These are phyloP conservation scores for Linaria vulgaris DNA, from an alignment of 257 asterid genomes.

Conservation along the genomic window DNA sequence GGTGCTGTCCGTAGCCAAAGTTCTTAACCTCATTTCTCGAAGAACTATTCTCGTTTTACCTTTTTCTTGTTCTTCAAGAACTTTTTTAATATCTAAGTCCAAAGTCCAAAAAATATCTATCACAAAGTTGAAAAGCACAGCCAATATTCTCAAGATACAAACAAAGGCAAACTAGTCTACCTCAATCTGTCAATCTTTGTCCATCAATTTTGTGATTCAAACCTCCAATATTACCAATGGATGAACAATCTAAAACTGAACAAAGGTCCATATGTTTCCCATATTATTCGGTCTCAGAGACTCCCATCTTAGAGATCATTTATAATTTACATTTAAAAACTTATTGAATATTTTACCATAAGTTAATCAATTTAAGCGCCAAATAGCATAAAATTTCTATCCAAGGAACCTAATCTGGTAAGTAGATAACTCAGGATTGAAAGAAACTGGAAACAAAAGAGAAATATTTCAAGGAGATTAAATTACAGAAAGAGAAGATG, in stretches of 20 bases:
- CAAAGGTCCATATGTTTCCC: too few relatives aligned
- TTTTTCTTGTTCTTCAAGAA: not conserved
- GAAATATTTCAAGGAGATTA: slow-evolving; percentile 9
- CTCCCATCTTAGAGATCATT: too few relatives aligned
- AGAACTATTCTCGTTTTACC: not conserved
- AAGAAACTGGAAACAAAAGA: slow-evolving; percentile 15
- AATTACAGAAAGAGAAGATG: slow-evolving; percentile 21
- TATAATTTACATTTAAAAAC: not conserved
- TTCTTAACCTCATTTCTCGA: not conserved
- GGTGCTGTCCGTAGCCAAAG: not conserved
- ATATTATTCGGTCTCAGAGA: too few relatives aligned
- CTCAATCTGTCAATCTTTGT: slow-evolving; percentile 8
- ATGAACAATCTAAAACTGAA: too few relatives aligned
- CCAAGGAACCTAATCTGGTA: slow-evolving; percentile 5
- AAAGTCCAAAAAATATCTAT: not conserved
- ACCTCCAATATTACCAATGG: not conserved
- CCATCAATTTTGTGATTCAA: not conserved
- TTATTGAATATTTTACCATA: not conserved
- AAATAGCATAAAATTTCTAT: slow-evolving; percentile 4
- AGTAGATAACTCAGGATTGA: not conserved
- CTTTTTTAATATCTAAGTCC: not conserved
- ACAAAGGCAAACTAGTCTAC: not conserved
- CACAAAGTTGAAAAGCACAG: not conserved
- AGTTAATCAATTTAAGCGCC: not conserved
- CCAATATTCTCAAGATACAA: not conserved